phyloP scores from a whole-genome alignment of 495 filamentous ascomycete genomes.

The Daldinia bambusicola region DNA sequence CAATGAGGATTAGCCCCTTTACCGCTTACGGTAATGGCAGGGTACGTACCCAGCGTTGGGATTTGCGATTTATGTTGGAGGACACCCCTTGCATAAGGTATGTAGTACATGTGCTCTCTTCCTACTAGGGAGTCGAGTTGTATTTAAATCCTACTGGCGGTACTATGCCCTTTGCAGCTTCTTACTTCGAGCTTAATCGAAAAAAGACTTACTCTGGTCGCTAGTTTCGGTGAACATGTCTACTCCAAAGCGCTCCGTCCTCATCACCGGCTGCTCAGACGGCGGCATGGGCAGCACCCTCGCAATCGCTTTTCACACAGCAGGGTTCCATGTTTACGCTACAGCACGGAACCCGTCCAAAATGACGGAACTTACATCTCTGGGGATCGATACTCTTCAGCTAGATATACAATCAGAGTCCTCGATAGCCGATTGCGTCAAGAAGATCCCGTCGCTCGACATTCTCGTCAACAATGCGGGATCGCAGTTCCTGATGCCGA shows the following conservation, averaged over 20 bases:
- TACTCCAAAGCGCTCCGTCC: constrained; percentile 27
- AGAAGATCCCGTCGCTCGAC: constrained; percentile 52
- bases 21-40: constrained; percentile 9
- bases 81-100: background rate
- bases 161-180: background rate
- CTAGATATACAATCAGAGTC: constrained; percentile 51
- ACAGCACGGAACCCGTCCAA: constrained; percentile 57
- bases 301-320: constrained; percentile 51
- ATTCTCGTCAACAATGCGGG: constrained; percentile 65
- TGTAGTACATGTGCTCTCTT: background rate
- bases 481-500: constrained; percentile 46
- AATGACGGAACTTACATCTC: constrained; percentile 40
- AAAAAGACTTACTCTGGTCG: background rate
- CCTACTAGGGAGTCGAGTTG: background rate
- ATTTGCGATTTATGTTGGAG: background rate
- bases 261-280: constrained; percentile 61
- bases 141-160: constrained; percentile 6
- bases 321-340: constrained; percentile 57
- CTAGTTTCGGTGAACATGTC: constrained; percentile 1
- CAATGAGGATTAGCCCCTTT: background rate
- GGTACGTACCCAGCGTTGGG: constrained; percentile 12
- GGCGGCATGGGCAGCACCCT: constrained; percentile 54
- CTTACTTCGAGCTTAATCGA: background rate
- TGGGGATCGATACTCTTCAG: constrained; percentile 45
- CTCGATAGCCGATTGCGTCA: constrained; percentile 43